Base-by-base conservation (phyloP, 2,329 filamentous ascomycete genomes). In the Trichophyton benhamiae region DNA sequence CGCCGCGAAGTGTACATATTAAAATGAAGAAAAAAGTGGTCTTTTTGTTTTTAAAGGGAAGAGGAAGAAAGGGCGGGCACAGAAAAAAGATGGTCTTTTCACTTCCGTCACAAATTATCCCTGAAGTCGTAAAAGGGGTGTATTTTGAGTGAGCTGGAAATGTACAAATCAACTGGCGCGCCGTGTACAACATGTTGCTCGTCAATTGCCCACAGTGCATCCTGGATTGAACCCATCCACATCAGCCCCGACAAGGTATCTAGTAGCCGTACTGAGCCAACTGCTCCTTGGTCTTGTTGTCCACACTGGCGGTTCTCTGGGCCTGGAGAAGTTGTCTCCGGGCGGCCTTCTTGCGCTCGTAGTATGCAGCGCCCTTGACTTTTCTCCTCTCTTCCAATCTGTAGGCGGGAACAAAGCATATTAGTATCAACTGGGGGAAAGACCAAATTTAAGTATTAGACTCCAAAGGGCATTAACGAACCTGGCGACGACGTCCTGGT, bases 301-400 rank as follows among this genome's bases (percentile, higher is more conserved):
- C 87, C 78, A 92, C 85, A 77, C 84, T 86, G 71, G 91, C 89
- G 78, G 82, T 88, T 87, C 92, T 92, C 87, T 95, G 88, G 72
- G 92, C 91, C 77, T 96, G 89, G 71, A 86, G 83, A 72, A 96
- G 82, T 83, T 95, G 89, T 84, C 88, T 89, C 78, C 87, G 85
- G 72, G 88, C 88, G 71, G 90, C 85, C 90, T 95, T 96, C 94
- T 97, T 99, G 86, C 91, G 91, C 85, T 95, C 91, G 86, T 97
- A 97, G 88, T 96, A 99, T 78, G 94, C 94, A 72, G 88, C 86
- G 76, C 91, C 88, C 90, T 97, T 99, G 80, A 95, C 92, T 86
- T 99, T 99, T 84, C 94, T 89, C 81, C 92, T 87, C 86, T 99
- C 94, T 86, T 99, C 94, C 76, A 99, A 86, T 81, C 94, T 97